Conservation (phyloP, 495 filamentous ascomycete species). For the Alectoria sarmentosa region DNA sequence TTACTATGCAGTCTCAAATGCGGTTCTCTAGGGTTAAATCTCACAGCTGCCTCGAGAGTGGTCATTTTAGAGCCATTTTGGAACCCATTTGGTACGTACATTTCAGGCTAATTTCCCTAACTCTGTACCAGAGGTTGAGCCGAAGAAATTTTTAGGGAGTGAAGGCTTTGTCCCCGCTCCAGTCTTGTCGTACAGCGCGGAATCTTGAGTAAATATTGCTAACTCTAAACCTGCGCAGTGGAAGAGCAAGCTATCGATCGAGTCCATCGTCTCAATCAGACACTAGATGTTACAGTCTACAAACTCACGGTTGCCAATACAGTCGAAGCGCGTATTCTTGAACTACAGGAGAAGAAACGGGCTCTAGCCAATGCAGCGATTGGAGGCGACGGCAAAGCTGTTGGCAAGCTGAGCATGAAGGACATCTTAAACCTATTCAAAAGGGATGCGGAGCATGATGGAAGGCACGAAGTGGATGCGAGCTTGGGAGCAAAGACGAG, state of each 20-base stretch:
- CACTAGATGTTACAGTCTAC: conserved; percentile 87
- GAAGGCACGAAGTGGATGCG: conserved; percentile 33
- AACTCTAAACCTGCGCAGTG: conserved; percentile 29
- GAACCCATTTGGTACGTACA: conserved; percentile 70
- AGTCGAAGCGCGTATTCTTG: conserved; percentile 89
- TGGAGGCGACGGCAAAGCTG: conserved; percentile 66
- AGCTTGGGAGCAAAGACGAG: conserved; percentile 24
- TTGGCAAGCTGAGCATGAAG: conserved; percentile 75
- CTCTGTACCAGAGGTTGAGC: background rate
- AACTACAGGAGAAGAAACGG: conserved; percentile 86
- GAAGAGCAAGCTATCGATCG: conserved; percentile 99
- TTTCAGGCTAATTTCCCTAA: background rate
- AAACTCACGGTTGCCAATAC: conserved; percentile 77
- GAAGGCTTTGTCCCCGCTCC: background rate
- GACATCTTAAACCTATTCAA: conserved; percentile 90
- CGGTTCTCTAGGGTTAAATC: conserved; percentile 85
- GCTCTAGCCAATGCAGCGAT: conserved; percentile 78
- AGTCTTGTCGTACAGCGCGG: background rate
- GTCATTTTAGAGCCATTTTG: conserved; percentile 97
- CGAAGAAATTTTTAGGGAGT: background rate
- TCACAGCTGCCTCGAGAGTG: conserved; percentile 88
- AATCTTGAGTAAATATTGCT: background rate
- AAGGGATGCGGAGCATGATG: conserved; percentile 55
- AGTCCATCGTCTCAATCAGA: conserved; percentile 93
- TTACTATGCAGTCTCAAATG: conserved; percentile 90